Evolutionary conservation across 2,329 filamentous ascomycete species (phyloP).

Genomic region (Alternaria alternata): DNA sequence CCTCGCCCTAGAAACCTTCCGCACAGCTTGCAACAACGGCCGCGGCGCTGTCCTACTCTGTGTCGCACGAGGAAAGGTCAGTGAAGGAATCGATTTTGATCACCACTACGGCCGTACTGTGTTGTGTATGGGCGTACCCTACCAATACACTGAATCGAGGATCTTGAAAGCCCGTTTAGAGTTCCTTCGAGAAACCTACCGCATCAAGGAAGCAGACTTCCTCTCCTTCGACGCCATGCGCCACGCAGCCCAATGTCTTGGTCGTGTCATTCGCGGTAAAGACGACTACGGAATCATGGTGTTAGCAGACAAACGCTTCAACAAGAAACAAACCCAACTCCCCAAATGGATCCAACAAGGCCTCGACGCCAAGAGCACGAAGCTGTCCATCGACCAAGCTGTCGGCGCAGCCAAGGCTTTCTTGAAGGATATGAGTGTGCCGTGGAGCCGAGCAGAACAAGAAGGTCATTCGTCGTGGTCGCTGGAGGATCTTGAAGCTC

Average conservation of each 20-base stretch:
- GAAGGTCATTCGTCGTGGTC: conserved; percentile 96
- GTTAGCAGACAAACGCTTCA: conserved; percentile 89
- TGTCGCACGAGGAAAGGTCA: conserved; percentile 96
- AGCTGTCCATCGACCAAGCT: conserved; percentile 94
- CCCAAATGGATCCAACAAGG: conserved; percentile 97
- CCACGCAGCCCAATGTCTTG: conserved; percentile 96
- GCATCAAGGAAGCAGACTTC: conserved; percentile 96
- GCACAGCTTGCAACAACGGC: conserved; percentile 96
- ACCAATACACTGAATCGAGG: conserved; percentile 97
- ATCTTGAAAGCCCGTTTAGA: conserved; percentile 95
- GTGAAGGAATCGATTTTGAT: conserved; percentile 98
- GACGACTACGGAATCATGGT: conserved; percentile 99
- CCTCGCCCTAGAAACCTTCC: conserved; percentile 92
- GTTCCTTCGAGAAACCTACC: conserved; percentile 95
- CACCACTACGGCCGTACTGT: conserved; percentile 98
- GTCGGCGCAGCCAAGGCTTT: conserved; percentile 90
- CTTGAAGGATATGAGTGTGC: conserved; percentile 88
- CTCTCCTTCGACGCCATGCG: conserved; percentile 99
- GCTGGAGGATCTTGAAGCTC: conserved; percentile 75
- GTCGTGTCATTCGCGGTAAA: conserved; percentile 92
- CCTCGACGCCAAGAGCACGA: conserved; percentile 83
- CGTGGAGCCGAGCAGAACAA: conserved; percentile 81
- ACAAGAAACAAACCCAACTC: conserved; percentile 87
- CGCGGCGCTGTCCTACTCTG: conserved; percentile 92
- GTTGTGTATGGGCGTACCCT: conserved; percentile 94